Evolutionary conservation across 1,284 basidiomycete genomes (phyloP), one percentile per base, ranked within the genome.

Genomic region (Tetrapyrgos nigripes): DNA sequence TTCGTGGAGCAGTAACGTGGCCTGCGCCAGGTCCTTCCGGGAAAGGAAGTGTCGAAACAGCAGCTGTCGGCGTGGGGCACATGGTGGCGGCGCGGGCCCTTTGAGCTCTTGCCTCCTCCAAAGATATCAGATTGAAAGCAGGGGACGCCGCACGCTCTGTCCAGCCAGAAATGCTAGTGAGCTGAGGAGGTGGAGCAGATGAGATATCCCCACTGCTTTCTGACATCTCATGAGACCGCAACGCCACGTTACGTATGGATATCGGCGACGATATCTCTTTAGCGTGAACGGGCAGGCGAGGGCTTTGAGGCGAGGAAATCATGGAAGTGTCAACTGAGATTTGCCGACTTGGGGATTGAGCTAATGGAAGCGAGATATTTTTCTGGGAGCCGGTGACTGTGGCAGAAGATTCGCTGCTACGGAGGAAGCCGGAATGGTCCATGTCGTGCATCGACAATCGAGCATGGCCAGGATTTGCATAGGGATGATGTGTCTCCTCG

Each of bases 31-130:
- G 66, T 58, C 71, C 70, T 44, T 70, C 64, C 40, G 75, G 66
- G 54, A 75, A 75, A 23, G 73, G 69, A 9, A 64, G 66, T 19
- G 64, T 65, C n/a, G 68, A 68, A n/a, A 67, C 60, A 55, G 59
- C 58, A 10, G 69, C 64, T 29, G 60, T 62, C 17, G 24, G 28
- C 8, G 65, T 53, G 60, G 67, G 47, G 70, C 67, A 58, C 71
- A 61, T 23, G 0, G 84, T 84, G 9, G 76, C 79, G 64, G 79
- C 83, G 40, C 87, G 83, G 48, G 83, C 76, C 70, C 79, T 84
- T 77, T 85, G 84, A 13, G 86, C 86, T 65, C 89, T 83, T 2
- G 91, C 91, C 72, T 93, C 88, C 68, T 91, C 87, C 49, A 92
- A 76, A 5, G 90, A 84, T 52, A 93, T 92, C 31, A 92, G 79